These are phyloP conservation scores for Geoglossum cookeanum DNA, from an alignment of 2,329 filamentous ascomycete species.

Conservation along the genomic window DNA sequence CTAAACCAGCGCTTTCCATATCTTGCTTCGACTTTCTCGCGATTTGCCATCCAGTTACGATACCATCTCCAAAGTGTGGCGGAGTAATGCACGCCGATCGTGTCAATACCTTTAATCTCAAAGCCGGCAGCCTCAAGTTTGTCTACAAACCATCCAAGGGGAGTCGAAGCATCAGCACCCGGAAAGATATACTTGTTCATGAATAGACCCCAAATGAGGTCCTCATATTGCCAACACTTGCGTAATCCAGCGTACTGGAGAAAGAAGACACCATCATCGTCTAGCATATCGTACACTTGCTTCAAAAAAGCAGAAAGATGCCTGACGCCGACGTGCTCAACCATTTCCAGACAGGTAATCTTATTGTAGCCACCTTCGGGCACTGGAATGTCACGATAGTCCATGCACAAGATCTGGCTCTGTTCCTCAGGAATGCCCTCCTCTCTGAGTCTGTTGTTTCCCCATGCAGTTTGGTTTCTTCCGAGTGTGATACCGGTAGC, in stretches of 20 bases:
- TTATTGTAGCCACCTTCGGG: conserved; percentile 69
- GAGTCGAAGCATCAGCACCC: conserved; percentile 86
- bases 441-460: conserved; percentile 72
- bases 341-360: conserved; percentile 97
- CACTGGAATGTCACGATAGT: conserved; percentile 85
- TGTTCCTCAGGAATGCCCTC: conserved; percentile 70
- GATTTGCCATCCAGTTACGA: conserved; percentile 92
- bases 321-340: conserved; percentile 90
- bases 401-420: conserved; percentile 83
- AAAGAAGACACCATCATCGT: conserved; percentile 92
- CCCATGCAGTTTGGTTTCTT: conserved; percentile 92
- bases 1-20: conserved; percentile 93
- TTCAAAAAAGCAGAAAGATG: conserved; percentile 64
- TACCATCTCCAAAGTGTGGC: conserved; percentile 97
- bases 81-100: conserved; percentile 90
- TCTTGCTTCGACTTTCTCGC: conserved; percentile 81
- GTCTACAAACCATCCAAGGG: conserved; percentile 71
- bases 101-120: conserved; percentile 83
- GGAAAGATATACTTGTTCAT: conserved; percentile 99
- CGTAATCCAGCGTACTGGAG: conserved; percentile 87
- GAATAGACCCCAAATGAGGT: conserved; percentile 94
- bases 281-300: conserved; percentile 87
- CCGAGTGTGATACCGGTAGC: conserved; percentile 85
- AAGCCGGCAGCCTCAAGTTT: conserved; percentile 72
- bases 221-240: conserved; percentile 94